Percentiles rank a stretch among this genome's conserved stretches.
phyloP scores from a whole-genome alignment of 2,329 filamentous ascomycete species.

The Coccinonectria pachysandricola region DNA sequence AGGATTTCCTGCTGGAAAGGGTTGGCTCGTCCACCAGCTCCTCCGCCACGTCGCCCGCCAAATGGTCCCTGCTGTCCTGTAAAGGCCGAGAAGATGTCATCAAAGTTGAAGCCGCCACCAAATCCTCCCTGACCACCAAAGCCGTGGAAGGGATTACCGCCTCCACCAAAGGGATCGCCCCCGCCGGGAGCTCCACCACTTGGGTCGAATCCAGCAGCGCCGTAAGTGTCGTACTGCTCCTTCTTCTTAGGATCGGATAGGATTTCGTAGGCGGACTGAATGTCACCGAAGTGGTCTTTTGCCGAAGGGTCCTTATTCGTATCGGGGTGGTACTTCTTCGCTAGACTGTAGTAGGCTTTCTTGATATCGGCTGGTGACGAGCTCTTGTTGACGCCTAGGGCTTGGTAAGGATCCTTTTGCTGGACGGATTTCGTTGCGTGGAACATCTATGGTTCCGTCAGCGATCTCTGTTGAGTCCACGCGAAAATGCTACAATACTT shows the following conservation, averaged over 20 bases:
- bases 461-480: too few relatives aligned
- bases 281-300: conserved; percentile 89
- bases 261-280: conserved; percentile 88
- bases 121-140: conserved; percentile 55
- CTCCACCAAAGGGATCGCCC: conserved; percentile 52
- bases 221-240: conserved; percentile 84
- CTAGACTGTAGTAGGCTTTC: conserved; percentile 94
- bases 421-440: conserved; percentile 47
- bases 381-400: conserved; percentile 72
- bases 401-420: conserved; percentile 72
- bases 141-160: conserved; percentile 53
- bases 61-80: conserved; percentile 47
- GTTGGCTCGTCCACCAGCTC: conserved; percentile 43
- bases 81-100: conserved; percentile 89
- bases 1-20: conserved; percentile 71
- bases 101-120: conserved; percentile 81
- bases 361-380: conserved; percentile 88
- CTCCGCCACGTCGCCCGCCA: conserved; percentile 40
- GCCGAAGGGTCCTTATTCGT: conserved; percentile 93
- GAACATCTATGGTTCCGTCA: too few relatives aligned
- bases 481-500: too few relatives aligned
- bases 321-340: conserved; percentile 96
- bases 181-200: conserved; percentile 48
- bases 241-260: conserved; percentile 89
- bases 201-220: conserved; percentile 78